Conservation (phyloP, 129 eudicot species). For the Lactuca saligna region DNA sequence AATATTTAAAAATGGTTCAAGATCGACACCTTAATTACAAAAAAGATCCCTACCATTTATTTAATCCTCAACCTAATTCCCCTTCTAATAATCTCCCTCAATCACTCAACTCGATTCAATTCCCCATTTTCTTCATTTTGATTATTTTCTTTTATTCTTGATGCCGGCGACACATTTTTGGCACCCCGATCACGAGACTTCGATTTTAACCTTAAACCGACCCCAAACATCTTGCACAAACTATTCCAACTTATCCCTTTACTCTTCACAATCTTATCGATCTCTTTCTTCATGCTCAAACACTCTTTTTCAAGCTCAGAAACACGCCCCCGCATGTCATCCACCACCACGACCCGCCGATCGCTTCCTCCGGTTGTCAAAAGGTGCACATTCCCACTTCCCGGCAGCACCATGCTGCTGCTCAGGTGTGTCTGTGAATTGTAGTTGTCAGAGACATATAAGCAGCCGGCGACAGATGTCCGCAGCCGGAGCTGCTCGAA, state of each 20-base stretch:
- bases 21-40: constrained; percentile 36
- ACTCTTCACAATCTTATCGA: constrained; percentile 57
- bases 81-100: constrained; percentile 14
- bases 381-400: constrained; percentile 26
- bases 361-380: constrained; percentile 23
- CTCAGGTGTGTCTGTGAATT: constrained; percentile 45
- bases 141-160: constrained; percentile 30
- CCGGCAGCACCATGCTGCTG: constrained; percentile 30
- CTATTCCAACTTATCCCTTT: constrained; percentile 61
- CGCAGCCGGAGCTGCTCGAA: constrained; percentile 76
- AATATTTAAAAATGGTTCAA: constrained; percentile 29
- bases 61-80: constrained; percentile 9
- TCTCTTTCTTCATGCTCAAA: constrained; percentile 55
- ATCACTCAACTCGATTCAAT: not conserved
- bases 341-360: constrained; percentile 34
- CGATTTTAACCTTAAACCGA: constrained; percentile 32
- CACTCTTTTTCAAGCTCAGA: constrained; percentile 74
- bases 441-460: constrained; percentile 54
- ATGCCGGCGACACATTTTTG: constrained; percentile 22
- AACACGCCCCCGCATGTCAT: constrained; percentile 61
- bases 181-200: constrained; percentile 34
- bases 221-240: constrained; percentile 46
- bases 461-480: constrained; percentile 58
- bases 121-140: constrained; percentile 31
- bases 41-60: constrained; percentile 18